Percentiles rank a stretch among this genome's conserved stretches.
These are phyloP conservation scores for Agrocybe praecox DNA, from an alignment of 768 basidiomycete species.

Conservation along the genomic window DNA sequence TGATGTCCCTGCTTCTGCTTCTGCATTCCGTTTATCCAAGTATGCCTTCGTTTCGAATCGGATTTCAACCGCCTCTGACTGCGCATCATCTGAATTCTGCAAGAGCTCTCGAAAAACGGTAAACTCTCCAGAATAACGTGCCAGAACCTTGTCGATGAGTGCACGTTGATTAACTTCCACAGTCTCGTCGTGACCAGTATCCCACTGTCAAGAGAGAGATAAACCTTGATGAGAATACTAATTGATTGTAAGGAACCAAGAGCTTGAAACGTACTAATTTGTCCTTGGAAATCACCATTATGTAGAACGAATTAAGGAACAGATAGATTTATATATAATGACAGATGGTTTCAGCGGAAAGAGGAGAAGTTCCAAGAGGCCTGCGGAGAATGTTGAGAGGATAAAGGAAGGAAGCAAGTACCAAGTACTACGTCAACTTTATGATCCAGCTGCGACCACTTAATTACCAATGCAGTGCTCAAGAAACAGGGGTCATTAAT, in stretches of 20 bases:
- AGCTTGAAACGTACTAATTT: slow-evolving; percentile 13
- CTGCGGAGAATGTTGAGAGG: no score
- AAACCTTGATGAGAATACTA: no score
- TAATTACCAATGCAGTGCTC: no score
- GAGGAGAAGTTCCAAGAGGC: no score
- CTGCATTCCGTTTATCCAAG: slow-evolving; percentile 32
- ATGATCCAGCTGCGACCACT: background rate
- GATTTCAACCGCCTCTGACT: slow-evolving; percentile 74
- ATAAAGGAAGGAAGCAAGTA: no score
- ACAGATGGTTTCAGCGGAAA: background rate
- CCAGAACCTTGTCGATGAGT: slow-evolving; percentile 96
- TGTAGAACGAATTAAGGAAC: background rate
- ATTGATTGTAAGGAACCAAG: background rate
- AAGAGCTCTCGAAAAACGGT: slow-evolving; percentile 84
- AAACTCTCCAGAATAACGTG: slow-evolving; percentile 93
- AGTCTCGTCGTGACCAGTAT: slow-evolving; percentile 70
- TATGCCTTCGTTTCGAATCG: slow-evolving; percentile 69
- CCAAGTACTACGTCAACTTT: no score
- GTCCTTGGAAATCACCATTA: slow-evolving; percentile 21
- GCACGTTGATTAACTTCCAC: slow-evolving; percentile 95
- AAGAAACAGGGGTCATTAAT: no score
- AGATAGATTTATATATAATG: background rate
- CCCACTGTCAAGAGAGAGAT: slow-evolving; percentile 38
- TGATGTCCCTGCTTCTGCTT: slow-evolving; percentile 9
- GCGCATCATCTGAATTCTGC: slow-evolving; percentile 96